phyloP scores from a whole-genome alignment of 306 rosid species.

The Ormosia semicastrata region DNA sequence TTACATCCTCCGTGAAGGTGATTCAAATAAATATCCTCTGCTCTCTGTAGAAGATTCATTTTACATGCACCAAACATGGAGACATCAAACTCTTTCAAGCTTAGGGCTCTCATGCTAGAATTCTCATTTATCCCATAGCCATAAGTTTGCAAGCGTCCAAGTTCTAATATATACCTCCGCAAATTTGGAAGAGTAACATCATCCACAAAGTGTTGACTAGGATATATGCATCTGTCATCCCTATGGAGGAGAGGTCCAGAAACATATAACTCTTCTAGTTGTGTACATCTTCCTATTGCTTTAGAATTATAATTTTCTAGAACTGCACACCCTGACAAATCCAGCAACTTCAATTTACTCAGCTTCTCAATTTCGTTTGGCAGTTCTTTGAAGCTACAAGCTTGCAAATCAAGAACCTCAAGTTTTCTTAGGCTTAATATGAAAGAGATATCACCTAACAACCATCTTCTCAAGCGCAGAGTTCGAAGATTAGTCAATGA shows the following conservation, averaged over 20 bases:
- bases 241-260: background rate
- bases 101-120: background rate
- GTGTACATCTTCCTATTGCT: slow-evolving; percentile 26
- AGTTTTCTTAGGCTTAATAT: background rate
- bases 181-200: background rate
- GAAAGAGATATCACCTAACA: background rate
- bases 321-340: background rate
- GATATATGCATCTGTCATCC: background rate
- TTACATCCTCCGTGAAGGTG: slow-evolving; percentile 16
- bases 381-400: background rate
- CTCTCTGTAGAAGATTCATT: background rate
- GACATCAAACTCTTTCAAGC: background rate
- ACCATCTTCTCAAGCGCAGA: background rate
- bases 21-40: background rate
- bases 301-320: background rate
- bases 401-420: slow-evolving; percentile 14
- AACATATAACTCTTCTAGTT: slow-evolving; percentile 32
- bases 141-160: background rate
- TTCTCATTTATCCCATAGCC: background rate
- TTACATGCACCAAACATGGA: background rate
- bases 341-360: background rate
- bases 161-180: background rate
- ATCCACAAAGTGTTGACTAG: background rate
- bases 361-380: background rate
- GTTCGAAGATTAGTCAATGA: background rate